These are phyloP conservation scores for Aspergillus hancockii DNA, from an alignment of 495 filamentous ascomycete genomes.

Conservation along the genomic window DNA sequence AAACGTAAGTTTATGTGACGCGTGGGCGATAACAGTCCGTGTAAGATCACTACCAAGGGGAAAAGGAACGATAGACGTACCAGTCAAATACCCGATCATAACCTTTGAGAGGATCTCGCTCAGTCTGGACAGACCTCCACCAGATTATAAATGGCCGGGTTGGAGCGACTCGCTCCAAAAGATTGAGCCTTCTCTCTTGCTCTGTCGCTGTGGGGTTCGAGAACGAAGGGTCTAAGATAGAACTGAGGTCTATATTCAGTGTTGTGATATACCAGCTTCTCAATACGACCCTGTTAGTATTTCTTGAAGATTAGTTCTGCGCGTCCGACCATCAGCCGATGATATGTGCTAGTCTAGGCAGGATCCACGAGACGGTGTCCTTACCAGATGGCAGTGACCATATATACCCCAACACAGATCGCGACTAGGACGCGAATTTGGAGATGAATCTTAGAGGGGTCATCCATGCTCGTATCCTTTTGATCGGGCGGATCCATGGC, in stretches of 20 bases:
- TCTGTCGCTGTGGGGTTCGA: not conserved
- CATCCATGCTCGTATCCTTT: not conserved
- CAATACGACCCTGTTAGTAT: not conserved
- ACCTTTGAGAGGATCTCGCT: not conserved
- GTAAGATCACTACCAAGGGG: not conserved
- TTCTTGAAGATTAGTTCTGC: not conserved
- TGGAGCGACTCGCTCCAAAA: not conserved
- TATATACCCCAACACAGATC: not conserved
- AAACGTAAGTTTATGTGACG: not conserved
- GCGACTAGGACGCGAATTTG: not conserved
- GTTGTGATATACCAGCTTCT: slow-evolving; percentile 1
- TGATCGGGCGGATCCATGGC: not conserved
- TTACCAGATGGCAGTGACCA: not conserved
- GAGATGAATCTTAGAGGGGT: not conserved
- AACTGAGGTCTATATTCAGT: not conserved
- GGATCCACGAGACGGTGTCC: not conserved
- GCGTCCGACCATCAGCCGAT: not conserved
- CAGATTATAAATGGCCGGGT: not conserved
- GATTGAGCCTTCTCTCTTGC: not conserved
- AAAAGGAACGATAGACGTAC: not conserved
- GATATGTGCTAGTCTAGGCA: not conserved
- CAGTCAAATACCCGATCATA: slow-evolving; percentile 1
- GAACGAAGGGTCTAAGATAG: not conserved
- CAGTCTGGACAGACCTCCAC: not conserved
- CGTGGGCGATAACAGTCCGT: not conserved